Percentiles rank a stretch among this genome's conserved stretches.
Evolutionary conservation across 2,329 filamentous ascomycete genomes (phyloP).

Genomic region (Reticulascus tulasneorum): DNA sequence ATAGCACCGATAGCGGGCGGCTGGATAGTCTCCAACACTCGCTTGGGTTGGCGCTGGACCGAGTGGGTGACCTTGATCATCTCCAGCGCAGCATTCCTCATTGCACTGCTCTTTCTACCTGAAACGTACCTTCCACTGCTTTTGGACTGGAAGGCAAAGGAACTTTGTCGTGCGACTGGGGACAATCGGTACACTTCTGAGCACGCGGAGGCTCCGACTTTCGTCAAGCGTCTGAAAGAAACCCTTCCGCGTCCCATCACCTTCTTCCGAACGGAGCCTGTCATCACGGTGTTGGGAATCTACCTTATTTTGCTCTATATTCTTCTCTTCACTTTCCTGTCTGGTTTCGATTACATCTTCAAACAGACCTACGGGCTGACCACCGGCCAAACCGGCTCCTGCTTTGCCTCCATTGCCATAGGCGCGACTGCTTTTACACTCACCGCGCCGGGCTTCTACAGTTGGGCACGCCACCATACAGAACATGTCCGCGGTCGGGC

Average conservation of each 20-base stretch:
- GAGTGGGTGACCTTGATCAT: slow-evolving; percentile 65
- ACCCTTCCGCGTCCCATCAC: slow-evolving; percentile 38
- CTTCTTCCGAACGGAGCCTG: slow-evolving; percentile 32
- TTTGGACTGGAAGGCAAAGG: slow-evolving; percentile 55
- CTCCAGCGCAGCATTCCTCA: slow-evolving; percentile 49
- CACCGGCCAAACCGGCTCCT: slow-evolving; percentile 36
- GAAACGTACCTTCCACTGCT: slow-evolving; percentile 60
- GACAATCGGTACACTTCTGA: slow-evolving; percentile 59
- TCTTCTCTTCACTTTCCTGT: slow-evolving; percentile 49
- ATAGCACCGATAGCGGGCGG: slow-evolving; percentile 46
- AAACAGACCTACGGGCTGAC: slow-evolving; percentile 35
- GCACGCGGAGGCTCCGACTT: slow-evolving; percentile 50
- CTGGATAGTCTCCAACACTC: slow-evolving; percentile 60
- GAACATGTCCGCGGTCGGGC: slow-evolving; percentile 24
- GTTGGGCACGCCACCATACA: no score
- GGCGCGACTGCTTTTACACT: slow-evolving; percentile 31
- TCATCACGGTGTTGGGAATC: slow-evolving; percentile 38
- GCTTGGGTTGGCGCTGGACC: slow-evolving; percentile 54
- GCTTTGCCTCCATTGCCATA: slow-evolving; percentile 39
- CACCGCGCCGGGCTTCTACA: slow-evolving; percentile 27
- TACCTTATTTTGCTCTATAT: slow-evolving; percentile 52
- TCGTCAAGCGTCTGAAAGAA: slow-evolving; percentile 48
- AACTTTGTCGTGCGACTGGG: slow-evolving; percentile 56
- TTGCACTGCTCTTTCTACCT: slow-evolving; percentile 58
- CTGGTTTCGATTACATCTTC: slow-evolving; percentile 48